Conservation (phyloP, 208 protist species). For the Crithidia fasciculata region DNA sequence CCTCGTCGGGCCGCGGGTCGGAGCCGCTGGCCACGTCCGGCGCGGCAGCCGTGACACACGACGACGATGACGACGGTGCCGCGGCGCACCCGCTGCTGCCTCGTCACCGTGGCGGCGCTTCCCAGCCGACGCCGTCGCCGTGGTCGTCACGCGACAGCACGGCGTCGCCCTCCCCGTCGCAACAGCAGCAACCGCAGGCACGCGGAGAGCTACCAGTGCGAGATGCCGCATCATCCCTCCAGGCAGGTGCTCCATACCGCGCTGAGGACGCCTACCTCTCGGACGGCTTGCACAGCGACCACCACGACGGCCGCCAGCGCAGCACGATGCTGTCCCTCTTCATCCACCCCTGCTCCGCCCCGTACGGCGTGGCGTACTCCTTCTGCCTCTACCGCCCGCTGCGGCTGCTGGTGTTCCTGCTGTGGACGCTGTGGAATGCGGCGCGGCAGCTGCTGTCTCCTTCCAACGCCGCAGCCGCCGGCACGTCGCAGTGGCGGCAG, state of each 20-base stretch:
- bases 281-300: slow-evolving; percentile 18
- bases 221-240: slow-evolving; percentile 9
- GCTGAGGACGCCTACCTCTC: slow-evolving; percentile 28
- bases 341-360: slow-evolving; percentile 36
- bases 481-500: slow-evolving; percentile 19
- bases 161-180: not conserved
- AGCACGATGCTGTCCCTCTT: slow-evolving; percentile 29
- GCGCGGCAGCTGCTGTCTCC: slow-evolving; percentile 9
- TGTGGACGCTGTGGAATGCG: slow-evolving; percentile 36
- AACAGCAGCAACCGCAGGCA: not conserved
- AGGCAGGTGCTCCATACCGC: slow-evolving; percentile 10
- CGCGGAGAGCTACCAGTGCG: not conserved
- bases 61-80: slow-evolving; percentile 6
- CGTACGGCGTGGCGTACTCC: slow-evolving; percentile 6
- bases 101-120: slow-evolving; percentile 7
- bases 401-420: slow-evolving; percentile 22
- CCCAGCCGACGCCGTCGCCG: slow-evolving; percentile 8
- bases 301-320: slow-evolving; percentile 5
- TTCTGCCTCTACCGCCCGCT: slow-evolving; percentile 20
- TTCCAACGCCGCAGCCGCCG: not conserved
- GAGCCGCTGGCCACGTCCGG: slow-evolving; percentile 13
- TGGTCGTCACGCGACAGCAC: slow-evolving; percentile 11
- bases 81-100: slow-evolving; percentile 33
- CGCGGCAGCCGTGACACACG: not conserved
- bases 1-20: slow-evolving; percentile 24